phyloP scores from a whole-genome alignment of 352 stramenopile species.

The Globisporangium middletonii region DNA sequence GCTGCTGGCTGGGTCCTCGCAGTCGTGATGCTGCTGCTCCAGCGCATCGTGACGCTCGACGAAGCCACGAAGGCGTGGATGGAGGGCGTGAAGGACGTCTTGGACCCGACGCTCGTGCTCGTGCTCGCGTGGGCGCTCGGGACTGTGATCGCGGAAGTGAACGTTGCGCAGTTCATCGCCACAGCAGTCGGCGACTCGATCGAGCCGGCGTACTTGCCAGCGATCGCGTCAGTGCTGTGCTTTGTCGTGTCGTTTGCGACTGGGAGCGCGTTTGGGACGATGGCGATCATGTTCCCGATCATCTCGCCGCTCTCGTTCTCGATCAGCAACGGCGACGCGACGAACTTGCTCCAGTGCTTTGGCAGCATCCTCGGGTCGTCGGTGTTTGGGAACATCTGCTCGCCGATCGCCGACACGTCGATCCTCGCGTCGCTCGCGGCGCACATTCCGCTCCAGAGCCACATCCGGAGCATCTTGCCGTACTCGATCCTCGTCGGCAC shows the following conservation, averaged over 20 bases:
- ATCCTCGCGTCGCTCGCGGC: conserved; percentile 83
- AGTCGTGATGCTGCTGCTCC: conserved; percentile 60
- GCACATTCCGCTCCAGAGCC: conserved; percentile 71
- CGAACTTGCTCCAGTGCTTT: conserved; percentile 86
- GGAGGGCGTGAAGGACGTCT: conserved; percentile 89
- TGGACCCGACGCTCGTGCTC: conserved; percentile 88
- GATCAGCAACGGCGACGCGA: conserved; percentile 68
- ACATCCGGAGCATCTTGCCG: conserved; percentile 80
- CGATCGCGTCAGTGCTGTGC: conserved; percentile 79
- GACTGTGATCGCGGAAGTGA: conserved; percentile 79
- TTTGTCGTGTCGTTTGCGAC: conserved; percentile 89
- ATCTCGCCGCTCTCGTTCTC: conserved; percentile 81
- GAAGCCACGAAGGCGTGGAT: conserved; percentile 88
- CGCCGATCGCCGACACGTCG: conserved; percentile 91
- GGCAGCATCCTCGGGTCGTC: conserved; percentile 83
- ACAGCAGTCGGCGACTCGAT: conserved; percentile 74
- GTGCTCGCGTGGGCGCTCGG: conserved; percentile 88
- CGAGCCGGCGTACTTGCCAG: conserved; percentile 69
- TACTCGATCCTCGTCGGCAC: conserved; percentile 72
- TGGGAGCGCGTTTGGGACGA: conserved; percentile 86
- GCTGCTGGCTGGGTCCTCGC: conserved; percentile 70
- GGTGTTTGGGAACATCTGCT: conserved; percentile 87
- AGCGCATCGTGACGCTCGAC: conserved; percentile 83
- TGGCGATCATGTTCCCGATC: conserved; percentile 93
- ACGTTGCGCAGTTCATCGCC: conserved; percentile 76